Base-by-base conservation (phyloP, 768 basidiomycete species). In the Podaxis rugospora region DNA sequence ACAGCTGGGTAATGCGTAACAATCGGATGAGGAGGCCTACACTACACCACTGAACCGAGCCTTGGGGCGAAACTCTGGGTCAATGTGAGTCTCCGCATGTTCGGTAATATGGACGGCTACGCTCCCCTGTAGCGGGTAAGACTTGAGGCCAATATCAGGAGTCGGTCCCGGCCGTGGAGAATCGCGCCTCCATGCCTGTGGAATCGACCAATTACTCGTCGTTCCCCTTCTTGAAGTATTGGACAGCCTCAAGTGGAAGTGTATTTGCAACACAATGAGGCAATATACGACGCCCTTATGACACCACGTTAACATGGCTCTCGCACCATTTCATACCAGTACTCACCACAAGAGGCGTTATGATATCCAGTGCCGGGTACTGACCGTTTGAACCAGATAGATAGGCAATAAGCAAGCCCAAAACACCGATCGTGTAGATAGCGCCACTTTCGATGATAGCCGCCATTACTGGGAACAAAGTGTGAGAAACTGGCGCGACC, bases 251-350 rank as follows among this genome's bases (percentile, higher is more conserved):
- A 58, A 36, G 1, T 58, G 57, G 49, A 58, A 58, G 36, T 50
- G 49, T n/a, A 58, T 51, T 51, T 58, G 57, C 35, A 58, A 37
- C n/a, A 58, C 57, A 32, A 58, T 58, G 25, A 58, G 57, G 23
- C 57, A 58, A 44, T 49, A 58, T 10, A 40, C 25, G 16, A 58
- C 23, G 14, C 57, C 57, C 57, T 56, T 23, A 4, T 23, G 23
- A 23, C 0, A 27, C 13, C 11, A 23, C 25, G 23, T 49, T 11
- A 7, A 49, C 10, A 49, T 3, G 18, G 16, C n/a, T n/a, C 2
- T 23, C 47, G 1, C 7, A 13, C 16, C 11, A 16, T 3, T 32
- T 32, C 32, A 3, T 32, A 3, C 32, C 16, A 0, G 9, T 39
- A 50, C 47, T 58, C 47, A 58, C 57, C 11, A 58, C 57, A 21